Base-by-base conservation (phyloP, 108 stramenopile genomes). In the Hondaea fermentalgiana region DNA sequence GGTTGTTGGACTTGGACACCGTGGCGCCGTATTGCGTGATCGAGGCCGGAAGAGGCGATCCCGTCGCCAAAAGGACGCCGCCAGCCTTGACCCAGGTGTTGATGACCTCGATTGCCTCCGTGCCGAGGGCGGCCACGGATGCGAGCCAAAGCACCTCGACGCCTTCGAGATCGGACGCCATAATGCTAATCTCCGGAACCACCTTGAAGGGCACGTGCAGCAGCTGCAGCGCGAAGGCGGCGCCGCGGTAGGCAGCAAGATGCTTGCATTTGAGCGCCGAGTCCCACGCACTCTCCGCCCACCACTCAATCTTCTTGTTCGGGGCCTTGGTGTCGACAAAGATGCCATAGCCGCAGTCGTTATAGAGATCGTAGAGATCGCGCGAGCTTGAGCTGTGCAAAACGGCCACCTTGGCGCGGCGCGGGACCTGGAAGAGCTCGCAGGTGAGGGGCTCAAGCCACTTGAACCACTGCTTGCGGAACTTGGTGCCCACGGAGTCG, bases 381-480 rank as follows among this genome's bases (percentile, higher is more conserved):
- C 87, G 87, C 59, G 87, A 60, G 87, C 59, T 60, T 5, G 42
- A 35, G 59, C 87, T 88, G 87, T 88, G 44, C 57, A 88, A 0
- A 8, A 88, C 59, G 59, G 59, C 87, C 16, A 60, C 87, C 17
- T 58, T 44, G 57, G 57, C 57, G 43, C 29, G 59, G 16, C 87
- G 87, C 25, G 57, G 59, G 43, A 4, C 59, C 4, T 88, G 57
- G 21, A 88, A 43, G 59, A 88, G 16, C 42, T 58, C 59, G 44
- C 87, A 88, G 42, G 87, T 44, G 59, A 44, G 16, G 59, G 16
- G n/a, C 42, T 60, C 42, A 28, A 60, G 57, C 87, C 87, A 88
- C 21, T 28, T 88, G 87, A 60, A 58, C 87, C 87, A 88, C 59
- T 58, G 10, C 8, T 16, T 88, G 59, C 87, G 87, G 42, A 88